Conservation (phyloP, 768 basidiomycete genomes). For the Boletus rubescentipes region DNA sequence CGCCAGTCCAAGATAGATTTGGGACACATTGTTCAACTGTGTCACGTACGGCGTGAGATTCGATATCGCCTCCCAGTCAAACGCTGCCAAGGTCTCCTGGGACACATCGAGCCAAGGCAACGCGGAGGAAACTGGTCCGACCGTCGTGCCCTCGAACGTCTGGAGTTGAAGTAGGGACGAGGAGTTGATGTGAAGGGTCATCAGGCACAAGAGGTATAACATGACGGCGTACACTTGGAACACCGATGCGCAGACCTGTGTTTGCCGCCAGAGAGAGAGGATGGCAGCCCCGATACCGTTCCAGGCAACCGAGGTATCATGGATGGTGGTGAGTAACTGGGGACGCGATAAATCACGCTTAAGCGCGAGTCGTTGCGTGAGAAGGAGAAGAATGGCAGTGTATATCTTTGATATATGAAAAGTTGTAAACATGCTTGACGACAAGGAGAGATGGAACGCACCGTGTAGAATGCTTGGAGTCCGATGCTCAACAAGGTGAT, state of each 20-base stretch:
- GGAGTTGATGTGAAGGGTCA: neutral
- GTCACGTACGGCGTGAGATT: too few relatives aligned
- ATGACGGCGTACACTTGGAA: neutral
- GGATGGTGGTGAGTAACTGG: neutral
- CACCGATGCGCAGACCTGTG: neutral
- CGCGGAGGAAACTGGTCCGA: neutral
- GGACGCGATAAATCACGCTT: neutral
- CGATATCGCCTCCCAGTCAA: neutral
- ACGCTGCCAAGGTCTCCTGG: neutral
- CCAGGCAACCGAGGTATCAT: neutral
- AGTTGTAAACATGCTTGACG: neutral
- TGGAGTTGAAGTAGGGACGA: neutral
- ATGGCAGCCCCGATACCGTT: neutral
- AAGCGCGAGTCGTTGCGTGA: neutral
- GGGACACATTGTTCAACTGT: too few relatives aligned
- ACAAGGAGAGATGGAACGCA: neutral
- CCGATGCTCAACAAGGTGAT: neutral
- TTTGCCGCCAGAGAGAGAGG: neutral
- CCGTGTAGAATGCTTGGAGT: neutral
- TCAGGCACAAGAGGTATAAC: neutral
- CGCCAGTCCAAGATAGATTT: too few relatives aligned
- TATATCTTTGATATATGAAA: neutral
- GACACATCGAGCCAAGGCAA: neutral
- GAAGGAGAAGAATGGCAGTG: neutral
- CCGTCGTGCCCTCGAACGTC: neutral